phyloP scores from a whole-genome alignment of 176 grass and related monocot genomes.

The Dactylis glomerata region DNA sequence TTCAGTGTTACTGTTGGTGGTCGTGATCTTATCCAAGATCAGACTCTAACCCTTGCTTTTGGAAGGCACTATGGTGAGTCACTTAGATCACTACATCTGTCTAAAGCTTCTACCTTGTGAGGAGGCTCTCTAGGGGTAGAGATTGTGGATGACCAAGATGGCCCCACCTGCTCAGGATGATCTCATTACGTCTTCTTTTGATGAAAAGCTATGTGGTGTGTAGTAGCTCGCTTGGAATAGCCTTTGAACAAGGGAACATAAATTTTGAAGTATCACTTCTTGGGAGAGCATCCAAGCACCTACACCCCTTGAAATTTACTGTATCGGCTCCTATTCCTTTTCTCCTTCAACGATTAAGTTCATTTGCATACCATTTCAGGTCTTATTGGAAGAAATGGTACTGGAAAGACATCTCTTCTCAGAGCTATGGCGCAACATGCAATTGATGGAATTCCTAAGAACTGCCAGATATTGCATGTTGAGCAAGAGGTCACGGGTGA shows the following conservation, averaged over 20 bases:
- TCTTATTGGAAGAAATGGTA: slow-evolving; percentile 97
- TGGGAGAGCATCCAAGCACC: background rate
- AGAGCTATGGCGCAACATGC: slow-evolving; percentile 89
- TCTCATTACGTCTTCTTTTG: background rate
- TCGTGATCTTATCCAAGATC: slow-evolving; percentile 88
- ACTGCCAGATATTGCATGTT: slow-evolving; percentile 98
- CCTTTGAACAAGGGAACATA: background rate
- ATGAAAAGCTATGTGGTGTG: background rate
- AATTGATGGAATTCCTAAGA: slow-evolving; percentile 97
- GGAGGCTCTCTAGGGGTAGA: background rate
- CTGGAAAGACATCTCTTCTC: slow-evolving; percentile 93
- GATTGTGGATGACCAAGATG: background rate
- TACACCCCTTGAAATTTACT: background rate
- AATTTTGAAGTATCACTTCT: background rate
- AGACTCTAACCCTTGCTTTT: slow-evolving; percentile 70
- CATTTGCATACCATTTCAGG: slow-evolving; percentile 47
- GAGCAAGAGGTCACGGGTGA: slow-evolving; percentile 94
- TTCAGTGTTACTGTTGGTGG: slow-evolving; percentile 91
- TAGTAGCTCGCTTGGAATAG: background rate
- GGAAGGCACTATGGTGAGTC: slow-evolving; percentile 93
- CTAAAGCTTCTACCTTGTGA: background rate
- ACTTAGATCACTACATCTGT: background rate
- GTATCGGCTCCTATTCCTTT: background rate
- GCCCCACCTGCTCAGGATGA: background rate
- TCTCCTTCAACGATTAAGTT: background rate